Evolutionary conservation across 768 basidiomycete species (phyloP).

Genomic region (Lyophyllum decastes): DNA sequence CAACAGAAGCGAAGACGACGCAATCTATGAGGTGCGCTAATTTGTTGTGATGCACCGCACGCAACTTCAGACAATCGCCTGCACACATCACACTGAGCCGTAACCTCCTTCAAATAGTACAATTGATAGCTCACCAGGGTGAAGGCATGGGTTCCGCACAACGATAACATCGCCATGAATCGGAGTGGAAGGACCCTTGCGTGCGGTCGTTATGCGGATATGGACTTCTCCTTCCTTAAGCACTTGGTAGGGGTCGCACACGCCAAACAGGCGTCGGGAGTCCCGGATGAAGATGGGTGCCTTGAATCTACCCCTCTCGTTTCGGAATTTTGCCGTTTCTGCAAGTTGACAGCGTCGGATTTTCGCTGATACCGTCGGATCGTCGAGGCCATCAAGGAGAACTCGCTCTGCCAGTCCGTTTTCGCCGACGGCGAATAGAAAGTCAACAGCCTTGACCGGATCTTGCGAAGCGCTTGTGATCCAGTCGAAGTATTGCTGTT

Average conservation of each 20-base stretch:
- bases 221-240: conserved; percentile 66
- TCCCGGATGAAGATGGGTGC: conserved; percentile 63
- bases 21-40: conserved; percentile 65
- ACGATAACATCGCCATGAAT: conserved; percentile 65
- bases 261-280: conserved; percentile 63
- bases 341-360: conserved; percentile 46
- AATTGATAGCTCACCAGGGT: conserved; percentile 50
- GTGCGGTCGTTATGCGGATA: conserved; percentile 53
- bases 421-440: conserved; percentile 52
- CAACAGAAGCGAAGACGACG: conserved; percentile 64
- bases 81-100: neutral
- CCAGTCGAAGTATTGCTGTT: conserved; percentile 61
- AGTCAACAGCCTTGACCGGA: conserved; percentile 52
- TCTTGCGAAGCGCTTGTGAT: conserved; percentile 50
- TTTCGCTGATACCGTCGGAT: conserved; percentile 36
- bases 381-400: conserved; percentile 56
- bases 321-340: conserved; percentile 53
- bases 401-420: conserved; percentile 52
- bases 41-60: conserved; percentile 52
- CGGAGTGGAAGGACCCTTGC: conserved; percentile 54
- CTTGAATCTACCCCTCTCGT: conserved; percentile 51
- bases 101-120: neutral
- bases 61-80: conserved; percentile 68
- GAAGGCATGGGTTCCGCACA: conserved; percentile 69
- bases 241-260: conserved; percentile 67